Base-by-base conservation (phyloP, 305 asterid genomes). In the Fraxinus paxiana region DNA sequence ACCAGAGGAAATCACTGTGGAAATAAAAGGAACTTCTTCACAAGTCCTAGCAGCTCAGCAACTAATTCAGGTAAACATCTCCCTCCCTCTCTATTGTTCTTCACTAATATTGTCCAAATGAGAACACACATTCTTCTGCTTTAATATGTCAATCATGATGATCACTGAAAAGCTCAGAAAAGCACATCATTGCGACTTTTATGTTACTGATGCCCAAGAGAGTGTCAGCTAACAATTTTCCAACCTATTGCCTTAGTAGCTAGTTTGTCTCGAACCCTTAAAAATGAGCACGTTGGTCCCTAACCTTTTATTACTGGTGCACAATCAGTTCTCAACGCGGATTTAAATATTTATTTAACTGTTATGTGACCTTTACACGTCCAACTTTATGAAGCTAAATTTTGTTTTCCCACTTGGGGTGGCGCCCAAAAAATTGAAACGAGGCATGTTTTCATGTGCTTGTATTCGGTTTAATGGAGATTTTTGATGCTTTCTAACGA, bases 41-140 rank as follows among this genome's bases (percentile, higher is more conserved):
- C 94, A 95, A 84, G 98, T 95, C 81, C 95, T 91, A 79, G 83
- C 89, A 35, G 98, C 98, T 67, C 92, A 93, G 78, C 97, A 91
- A 24, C 26, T 24, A 24, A 24, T 24, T 24, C 26, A 24, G 34
- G 98, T 92, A 78, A 56, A 17, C 73, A 30, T 82, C 75, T 5
- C 13, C 74, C 71, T 24, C 24, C 38, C 9, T 51, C 4, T 51
- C 77, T 80, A 1, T 35, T 18, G 3, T 18, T 56, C 67, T 17
- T 56, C 12, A 18, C 26, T 17, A 56, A 56, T 56, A 24, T 56
- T 56, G 18, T 56, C 67, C 24, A 17, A 56, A 56, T 18, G 26
- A 56, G 2, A 56, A 18, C 6, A 18, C 2, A 3, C 4, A 56
- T 56, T 5, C 67, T 56, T 56, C 9, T n/a, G 67, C 12, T 56